Base-by-base conservation (phyloP, 2,329 filamentous ascomycete genomes). In the Sporothrix euskadiensis region DNA sequence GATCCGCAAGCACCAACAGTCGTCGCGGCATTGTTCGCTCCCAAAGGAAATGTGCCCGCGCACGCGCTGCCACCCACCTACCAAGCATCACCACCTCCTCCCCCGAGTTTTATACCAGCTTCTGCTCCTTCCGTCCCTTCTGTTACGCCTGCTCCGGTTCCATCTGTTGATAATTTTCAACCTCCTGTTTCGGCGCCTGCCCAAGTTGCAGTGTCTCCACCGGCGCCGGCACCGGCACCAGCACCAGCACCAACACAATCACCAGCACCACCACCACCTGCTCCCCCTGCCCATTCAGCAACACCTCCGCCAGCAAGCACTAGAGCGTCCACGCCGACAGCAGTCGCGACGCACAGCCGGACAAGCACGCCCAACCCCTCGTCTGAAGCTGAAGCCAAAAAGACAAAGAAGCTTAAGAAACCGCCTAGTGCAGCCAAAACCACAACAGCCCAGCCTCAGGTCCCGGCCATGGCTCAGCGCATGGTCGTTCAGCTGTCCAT, bases 401-500 rank as follows among this genome's bases (percentile, higher is more conserved):
- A 44, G 44, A 16, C 47, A 1, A 52, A 56, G 30, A 30, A 57
- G 52, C 32, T 22, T 26, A 35, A 56, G 26, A 32, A 9, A 1
- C 41, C 32, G 22, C 9, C 56, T 9, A 35, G 26, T 26, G 26
- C 52, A 3, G 22, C 61, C 22, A 19, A 26, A 19, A 35, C 32
- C 35, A 72, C 26, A 19, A 8, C 52, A 0, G 49, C 26, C n/a
- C n/a, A 56, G 30, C n/a, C 39, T 19, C 49, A 70, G 22, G 68
- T 59, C 6, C 52, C 69, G 26, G 35, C 54, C 68, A 70, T 57
- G 52, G 68, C 16, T 10, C 65, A 52, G 10, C 56, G 56, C 69
- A 41, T 71, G 69, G 73, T 71, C 22, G 63, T 74, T 22, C 52
- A 74, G 54, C 41, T 74, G 12, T 68, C 70, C 52, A 68, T 73